Percentiles rank a stretch among this genome's conserved stretches.
Evolutionary conservation across 2,329 filamentous ascomycete genomes (phyloP).

Genomic region (Arthrinium phaeospermum): DNA sequence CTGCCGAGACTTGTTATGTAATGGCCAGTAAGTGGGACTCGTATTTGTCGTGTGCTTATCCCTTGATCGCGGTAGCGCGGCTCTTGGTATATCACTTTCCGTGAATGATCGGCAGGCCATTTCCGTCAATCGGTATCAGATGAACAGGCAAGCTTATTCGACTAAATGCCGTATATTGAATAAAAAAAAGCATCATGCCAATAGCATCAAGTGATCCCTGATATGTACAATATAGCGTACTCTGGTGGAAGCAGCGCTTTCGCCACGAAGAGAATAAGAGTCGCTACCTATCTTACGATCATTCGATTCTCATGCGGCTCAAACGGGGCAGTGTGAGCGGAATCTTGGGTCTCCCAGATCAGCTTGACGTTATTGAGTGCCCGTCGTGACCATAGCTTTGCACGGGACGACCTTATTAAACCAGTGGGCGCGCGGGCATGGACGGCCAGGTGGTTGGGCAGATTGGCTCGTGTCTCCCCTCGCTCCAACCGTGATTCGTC

Average conservation of each 20-base stretch:
- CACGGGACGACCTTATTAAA: background rate
- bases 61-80: too few species aligned
- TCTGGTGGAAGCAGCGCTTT: too few species aligned
- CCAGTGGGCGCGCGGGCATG: background rate
- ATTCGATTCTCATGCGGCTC: background rate
- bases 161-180: too few species aligned
- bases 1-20: background rate
- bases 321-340: background rate
- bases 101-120: too few species aligned
- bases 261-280: background rate
- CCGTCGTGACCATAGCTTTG: background rate
- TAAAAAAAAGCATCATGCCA: too few species aligned
- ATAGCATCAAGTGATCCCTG: too few species aligned
- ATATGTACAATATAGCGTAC: too few species aligned
- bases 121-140: too few species aligned
- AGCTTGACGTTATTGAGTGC: background rate
- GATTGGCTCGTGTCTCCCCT: background rate
- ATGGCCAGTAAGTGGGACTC: background rate
- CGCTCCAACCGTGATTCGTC: background rate
- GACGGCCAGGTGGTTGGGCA: background rate
- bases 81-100: background rate
- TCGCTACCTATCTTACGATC: background rate
- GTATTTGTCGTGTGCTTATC: background rate
- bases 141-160: too few species aligned
- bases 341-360: constrained; percentile 9